Evolutionary conservation across 495 filamentous ascomycete genomes (phyloP), one percentile per base, ranked within the genome.

Genomic region (Trichocladium antarcticum): DNA sequence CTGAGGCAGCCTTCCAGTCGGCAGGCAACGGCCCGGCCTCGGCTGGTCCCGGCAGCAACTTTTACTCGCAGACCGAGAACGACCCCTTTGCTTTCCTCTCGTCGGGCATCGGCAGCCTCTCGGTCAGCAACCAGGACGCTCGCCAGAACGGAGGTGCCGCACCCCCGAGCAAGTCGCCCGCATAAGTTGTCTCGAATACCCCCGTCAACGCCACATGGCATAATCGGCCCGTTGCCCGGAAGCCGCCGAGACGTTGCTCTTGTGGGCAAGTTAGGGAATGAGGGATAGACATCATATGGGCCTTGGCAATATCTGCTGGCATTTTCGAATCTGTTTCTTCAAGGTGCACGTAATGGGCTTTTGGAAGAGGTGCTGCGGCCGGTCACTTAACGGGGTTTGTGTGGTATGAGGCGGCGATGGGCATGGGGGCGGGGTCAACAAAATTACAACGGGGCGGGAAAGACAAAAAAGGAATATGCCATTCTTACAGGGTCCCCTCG

Each of bases 61-160:
- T 77, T 52, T 79, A 76, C 53, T 67, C 71, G 19, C 71, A 75
- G 51, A 74, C 72, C 5, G 76, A 83, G 43, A 80, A 72, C 47
- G 88, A 93, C 55, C 88, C 89, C 11, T 95, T 96, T 59, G 84
- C 87, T 27, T 96, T 95, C 72, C 77, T 96, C 47, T 87, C 85
- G 7, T 74, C 80, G 1, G 86, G 87, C 6, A 79, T 96, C 14
- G 82, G 85, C 40, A 79, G 83, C 34, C 69, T 96, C 47, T 83
- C 83, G 10, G 85, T 95, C 61, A 81, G 81, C 55, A 85, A 89
- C 56, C 83, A 89, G 57, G 85, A 87, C 58, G 77, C 80, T 57
- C 79, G 87, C 47, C 84, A 88, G 56, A 92, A 93, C 57, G 86
- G 85, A 32, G 71, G 77, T 15, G 71, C 69, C n/a, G 71, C 69